phyloP scores from a whole-genome alignment of 139 green algal genomes.

The Chlamydomonas applanata region DNA sequence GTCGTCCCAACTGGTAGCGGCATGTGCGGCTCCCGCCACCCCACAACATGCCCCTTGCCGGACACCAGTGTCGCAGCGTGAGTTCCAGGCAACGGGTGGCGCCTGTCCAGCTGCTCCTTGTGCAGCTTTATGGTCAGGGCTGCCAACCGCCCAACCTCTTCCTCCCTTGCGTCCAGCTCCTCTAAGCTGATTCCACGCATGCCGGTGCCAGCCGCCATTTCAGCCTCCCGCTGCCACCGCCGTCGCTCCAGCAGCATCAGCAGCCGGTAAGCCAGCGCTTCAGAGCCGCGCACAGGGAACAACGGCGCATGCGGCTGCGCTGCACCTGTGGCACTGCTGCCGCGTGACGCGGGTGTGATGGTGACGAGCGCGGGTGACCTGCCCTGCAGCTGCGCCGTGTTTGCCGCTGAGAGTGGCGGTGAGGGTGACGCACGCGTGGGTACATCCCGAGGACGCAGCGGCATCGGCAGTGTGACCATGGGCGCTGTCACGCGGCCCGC shows the following conservation, averaged over 20 bases:
- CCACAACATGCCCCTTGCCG: neutral
- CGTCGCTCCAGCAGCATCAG: neutral
- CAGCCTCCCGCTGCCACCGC: constrained; percentile 1
- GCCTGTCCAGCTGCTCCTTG: neutral
- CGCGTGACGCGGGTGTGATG: neutral
- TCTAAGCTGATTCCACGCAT: neutral
- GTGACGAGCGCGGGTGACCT: neutral
- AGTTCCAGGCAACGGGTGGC: neutral
- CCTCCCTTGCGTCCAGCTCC: neutral
- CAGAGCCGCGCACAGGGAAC: neutral
- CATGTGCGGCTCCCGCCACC: neutral
- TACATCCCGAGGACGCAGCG: neutral
- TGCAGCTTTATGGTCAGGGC: neutral
- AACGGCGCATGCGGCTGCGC: neutral
- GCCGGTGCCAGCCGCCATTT: neutral
- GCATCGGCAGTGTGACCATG: neutral
- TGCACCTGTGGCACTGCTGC: neutral
- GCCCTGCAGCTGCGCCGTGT: neutral
- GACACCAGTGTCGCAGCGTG: neutral
- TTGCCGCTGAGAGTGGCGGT: neutral
- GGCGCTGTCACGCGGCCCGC: neutral
- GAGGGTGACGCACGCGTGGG: neutral
- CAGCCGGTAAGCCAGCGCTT: constrained; percentile 3
- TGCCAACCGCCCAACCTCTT: neutral
- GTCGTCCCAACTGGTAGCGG: neutral